Evolutionary conservation across 441 rosid species (phyloP).

Genomic region (Jatropha podagrica): DNA sequence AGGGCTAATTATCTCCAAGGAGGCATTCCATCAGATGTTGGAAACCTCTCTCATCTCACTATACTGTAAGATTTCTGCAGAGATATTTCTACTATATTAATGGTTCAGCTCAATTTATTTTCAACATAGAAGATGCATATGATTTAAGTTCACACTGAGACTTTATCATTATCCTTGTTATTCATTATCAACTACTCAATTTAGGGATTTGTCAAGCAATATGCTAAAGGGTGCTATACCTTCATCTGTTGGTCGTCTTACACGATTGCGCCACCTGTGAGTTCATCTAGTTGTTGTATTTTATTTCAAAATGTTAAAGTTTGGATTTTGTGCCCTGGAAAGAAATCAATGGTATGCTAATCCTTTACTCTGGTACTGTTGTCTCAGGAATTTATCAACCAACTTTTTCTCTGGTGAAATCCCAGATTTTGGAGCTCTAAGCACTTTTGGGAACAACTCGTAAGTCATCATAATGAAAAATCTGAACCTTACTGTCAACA

Average conservation of each 20-base stretch:
- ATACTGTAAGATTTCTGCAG: slow-evolving; percentile 52
- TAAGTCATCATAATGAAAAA: slow-evolving; percentile 37
- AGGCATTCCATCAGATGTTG: slow-evolving; percentile 75
- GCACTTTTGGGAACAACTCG: slow-evolving; percentile 73
- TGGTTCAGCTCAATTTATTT: neutral
- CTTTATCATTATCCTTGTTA: neutral
- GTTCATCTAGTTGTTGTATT: slow-evolving; percentile 29
- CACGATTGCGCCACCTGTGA: slow-evolving; percentile 67
- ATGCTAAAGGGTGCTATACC: slow-evolving; percentile 84
- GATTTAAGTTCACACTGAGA: neutral
- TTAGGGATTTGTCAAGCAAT: slow-evolving; percentile 94
- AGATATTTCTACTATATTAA: neutral
- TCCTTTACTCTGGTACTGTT: slow-evolving; percentile 19
- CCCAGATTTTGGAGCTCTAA: slow-evolving; percentile 81
- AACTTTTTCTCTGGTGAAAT: slow-evolving; percentile 95
- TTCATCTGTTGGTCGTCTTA: slow-evolving; percentile 67
- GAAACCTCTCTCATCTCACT: slow-evolving; percentile 75
- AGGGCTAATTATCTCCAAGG: slow-evolving; percentile 93
- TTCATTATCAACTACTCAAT: slow-evolving; percentile 14
- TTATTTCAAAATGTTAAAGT: neutral
- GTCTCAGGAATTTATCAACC: slow-evolving; percentile 74
- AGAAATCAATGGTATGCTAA: neutral
- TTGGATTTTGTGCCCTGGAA: neutral
- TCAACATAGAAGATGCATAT: neutral
- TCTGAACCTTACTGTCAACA: neutral